Percentiles rank a stretch among this genome's conserved stretches.
Evolutionary conservation across 2,329 filamentous ascomycete genomes (phyloP).

Genomic region (Ilyonectria destructans): DNA sequence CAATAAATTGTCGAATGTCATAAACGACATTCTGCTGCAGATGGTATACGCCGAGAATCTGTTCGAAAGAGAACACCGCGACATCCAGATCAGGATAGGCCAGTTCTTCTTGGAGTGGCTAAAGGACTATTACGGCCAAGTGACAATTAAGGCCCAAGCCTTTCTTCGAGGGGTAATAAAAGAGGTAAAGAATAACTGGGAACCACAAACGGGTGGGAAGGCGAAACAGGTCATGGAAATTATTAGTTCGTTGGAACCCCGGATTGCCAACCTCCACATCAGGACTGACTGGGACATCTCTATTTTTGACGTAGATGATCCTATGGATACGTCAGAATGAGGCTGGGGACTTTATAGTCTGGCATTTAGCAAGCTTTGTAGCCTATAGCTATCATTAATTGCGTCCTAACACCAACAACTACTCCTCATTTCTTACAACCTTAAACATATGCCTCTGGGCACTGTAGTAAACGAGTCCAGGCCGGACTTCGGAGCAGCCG

Average conservation of each 20-base stretch:
- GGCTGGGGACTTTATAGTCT: constrained; percentile 13
- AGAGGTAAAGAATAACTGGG: too few relatives aligned
- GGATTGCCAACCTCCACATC: background rate
- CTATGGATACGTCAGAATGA: constrained; percentile 8
- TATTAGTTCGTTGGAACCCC: background rate
- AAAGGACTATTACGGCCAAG: background rate
- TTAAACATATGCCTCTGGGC: too few relatives aligned
- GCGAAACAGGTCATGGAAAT: constrained; percentile 3
- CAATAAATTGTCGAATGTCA: background rate
- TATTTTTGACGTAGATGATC: constrained; percentile 5
- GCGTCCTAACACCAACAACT: background rate
- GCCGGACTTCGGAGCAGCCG: too few relatives aligned
- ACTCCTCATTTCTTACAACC: background rate
- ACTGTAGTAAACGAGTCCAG: too few relatives aligned
- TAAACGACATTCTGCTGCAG: constrained; percentile 1
- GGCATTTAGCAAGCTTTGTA: too few relatives aligned
- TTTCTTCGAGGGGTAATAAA: too few relatives aligned
- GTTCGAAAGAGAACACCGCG: background rate
- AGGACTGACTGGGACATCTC: constrained; percentile 8
- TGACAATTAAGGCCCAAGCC: background rate
- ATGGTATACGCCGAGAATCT: background rate
- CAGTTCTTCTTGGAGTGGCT: constrained; percentile 5
- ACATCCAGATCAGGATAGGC: background rate
- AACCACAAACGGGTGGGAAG: background rate
- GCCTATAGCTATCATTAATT: background rate